Percentiles rank a stretch among this genome's conserved stretches.
These are phyloP conservation scores for Colletotrichum tofieldiae DNA, from an alignment of 2,329 filamentous ascomycete species.

Conservation along the genomic window DNA sequence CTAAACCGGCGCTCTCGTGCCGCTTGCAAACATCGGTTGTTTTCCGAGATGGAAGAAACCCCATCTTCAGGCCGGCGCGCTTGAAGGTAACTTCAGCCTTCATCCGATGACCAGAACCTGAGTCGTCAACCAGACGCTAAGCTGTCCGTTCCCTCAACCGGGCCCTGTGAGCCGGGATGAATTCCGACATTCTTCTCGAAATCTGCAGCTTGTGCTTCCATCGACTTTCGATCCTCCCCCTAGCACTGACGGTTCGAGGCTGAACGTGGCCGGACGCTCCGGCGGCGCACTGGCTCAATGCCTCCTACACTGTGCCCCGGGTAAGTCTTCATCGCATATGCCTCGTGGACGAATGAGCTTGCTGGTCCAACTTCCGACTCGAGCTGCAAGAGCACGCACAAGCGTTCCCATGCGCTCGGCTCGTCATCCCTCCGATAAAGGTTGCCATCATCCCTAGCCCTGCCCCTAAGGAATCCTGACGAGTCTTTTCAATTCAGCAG, in stretches of 20 bases:
- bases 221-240: neutral
- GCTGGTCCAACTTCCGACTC: conserved; percentile 18
- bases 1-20: neutral
- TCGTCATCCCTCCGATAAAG: conserved; percentile 32
- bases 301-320: neutral
- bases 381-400: conserved; percentile 19
- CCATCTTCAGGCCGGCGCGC: neutral
- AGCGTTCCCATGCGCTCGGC: conserved; percentile 30
- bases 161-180: conserved; percentile 21
- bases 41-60: neutral
- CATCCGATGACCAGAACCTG: conserved; percentile 21
- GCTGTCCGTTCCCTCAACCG: conserved; percentile 15
- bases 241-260: conserved; percentile 8
- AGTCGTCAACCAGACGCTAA: conserved; percentile 21
- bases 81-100: conserved; percentile 7
- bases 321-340: conserved; percentile 3
- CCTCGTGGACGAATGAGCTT: conserved; percentile 12
- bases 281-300: conserved; percentile 25
- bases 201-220: conserved; percentile 21
- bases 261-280: conserved; percentile 24
- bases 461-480: conserved; percentile 10
- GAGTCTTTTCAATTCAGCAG: neutral
- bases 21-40: neutral
- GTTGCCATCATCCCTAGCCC: conserved; percentile 35
- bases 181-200: conserved; percentile 40